Evolutionary conservation across 257 asterid genomes (phyloP).

Genomic region (Pogostemon cablin): DNA sequence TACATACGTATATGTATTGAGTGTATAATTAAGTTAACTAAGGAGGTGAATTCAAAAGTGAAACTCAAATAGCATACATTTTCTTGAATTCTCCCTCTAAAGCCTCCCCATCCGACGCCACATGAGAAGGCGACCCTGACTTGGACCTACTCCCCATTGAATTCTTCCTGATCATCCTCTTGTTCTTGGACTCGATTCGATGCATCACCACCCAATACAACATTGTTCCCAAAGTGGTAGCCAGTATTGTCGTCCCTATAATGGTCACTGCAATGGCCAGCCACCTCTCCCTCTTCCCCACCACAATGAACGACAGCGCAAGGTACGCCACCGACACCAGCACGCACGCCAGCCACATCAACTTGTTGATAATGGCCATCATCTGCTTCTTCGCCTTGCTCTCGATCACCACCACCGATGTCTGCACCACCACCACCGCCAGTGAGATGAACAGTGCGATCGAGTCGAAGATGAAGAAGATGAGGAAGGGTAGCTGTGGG

Average conservation of each 20-base stretch:
- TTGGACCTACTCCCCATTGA: constrained; percentile 35
- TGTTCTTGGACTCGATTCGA: constrained; percentile 44
- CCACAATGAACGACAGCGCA: constrained; percentile 57
- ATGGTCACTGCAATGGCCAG: constrained; percentile 52
- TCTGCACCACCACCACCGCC: constrained; percentile 64
- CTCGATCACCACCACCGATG: constrained; percentile 58
- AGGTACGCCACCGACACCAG: constrained; percentile 55
- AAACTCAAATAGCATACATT: constrained; percentile 78
- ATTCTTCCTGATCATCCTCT: constrained; percentile 40
- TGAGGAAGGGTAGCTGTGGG: constrained; percentile 39
- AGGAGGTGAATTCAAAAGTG: too few species aligned
- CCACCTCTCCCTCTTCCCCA: constrained; percentile 48
- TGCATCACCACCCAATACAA: constrained; percentile 60
- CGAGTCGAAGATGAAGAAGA: constrained; percentile 57
- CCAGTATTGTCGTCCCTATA: constrained; percentile 51
- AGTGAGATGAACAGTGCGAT: constrained; percentile 53
- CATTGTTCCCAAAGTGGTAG: constrained; percentile 54
- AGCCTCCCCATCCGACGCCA: constrained; percentile 58
- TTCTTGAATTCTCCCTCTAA: constrained; percentile 61
- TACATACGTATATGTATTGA: too few species aligned
- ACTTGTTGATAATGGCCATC: constrained; percentile 63
- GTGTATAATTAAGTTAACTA: too few species aligned
- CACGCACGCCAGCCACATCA: constrained; percentile 64
- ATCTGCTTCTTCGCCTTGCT: constrained; percentile 61
- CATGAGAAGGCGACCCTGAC: constrained; percentile 44